A percentile compares a stretch with the other conserved stretches of the same genome.
Conservation (phyloP, 306 rosid genomes). For the Cucumis melo region DNA sequence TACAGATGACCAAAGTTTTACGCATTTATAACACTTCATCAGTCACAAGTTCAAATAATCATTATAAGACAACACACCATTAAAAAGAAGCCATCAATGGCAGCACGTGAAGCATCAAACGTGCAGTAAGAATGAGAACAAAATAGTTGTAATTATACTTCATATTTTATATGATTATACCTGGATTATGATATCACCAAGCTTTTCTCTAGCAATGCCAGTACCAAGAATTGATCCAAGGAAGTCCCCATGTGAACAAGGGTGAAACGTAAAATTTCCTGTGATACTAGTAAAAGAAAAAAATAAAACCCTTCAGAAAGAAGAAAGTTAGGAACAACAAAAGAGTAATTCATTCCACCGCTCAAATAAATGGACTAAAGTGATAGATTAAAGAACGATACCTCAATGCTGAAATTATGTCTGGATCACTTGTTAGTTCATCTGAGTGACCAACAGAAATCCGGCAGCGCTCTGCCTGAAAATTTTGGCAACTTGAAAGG, state of each 20-base stretch:
- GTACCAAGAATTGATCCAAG: slow-evolving; percentile 85
- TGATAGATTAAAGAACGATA: not conserved
- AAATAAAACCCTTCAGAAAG: not conserved
- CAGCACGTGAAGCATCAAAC: not conserved
- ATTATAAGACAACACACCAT: not conserved
- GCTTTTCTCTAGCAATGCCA: slow-evolving; percentile 70
- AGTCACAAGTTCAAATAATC: not conserved
- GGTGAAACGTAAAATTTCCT: slow-evolving; percentile 72
- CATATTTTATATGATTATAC: slow-evolving; percentile 20
- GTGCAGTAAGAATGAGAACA: not conserved
- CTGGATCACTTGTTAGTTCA: slow-evolving; percentile 70
- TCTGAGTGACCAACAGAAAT: slow-evolving; percentile 80
- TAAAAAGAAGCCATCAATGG: not conserved
- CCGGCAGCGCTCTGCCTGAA: slow-evolving; percentile 89
- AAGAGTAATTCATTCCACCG: not conserved
- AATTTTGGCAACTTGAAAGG: slow-evolving; percentile 5
- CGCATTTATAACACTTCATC: not conserved
- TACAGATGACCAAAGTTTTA: not conserved
- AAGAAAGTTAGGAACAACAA: not conserved
- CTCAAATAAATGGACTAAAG: not conserved
- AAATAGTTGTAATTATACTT: not conserved
- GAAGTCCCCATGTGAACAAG: slow-evolving; percentile 82
- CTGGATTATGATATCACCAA: slow-evolving; percentile 84
- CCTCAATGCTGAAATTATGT: slow-evolving; percentile 78
- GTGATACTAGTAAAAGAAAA: slow-evolving; percentile 41